These are phyloP conservation scores for Sicyos baderoa DNA, from an alignment of 306 rosid species.

Conservation along the genomic window DNA sequence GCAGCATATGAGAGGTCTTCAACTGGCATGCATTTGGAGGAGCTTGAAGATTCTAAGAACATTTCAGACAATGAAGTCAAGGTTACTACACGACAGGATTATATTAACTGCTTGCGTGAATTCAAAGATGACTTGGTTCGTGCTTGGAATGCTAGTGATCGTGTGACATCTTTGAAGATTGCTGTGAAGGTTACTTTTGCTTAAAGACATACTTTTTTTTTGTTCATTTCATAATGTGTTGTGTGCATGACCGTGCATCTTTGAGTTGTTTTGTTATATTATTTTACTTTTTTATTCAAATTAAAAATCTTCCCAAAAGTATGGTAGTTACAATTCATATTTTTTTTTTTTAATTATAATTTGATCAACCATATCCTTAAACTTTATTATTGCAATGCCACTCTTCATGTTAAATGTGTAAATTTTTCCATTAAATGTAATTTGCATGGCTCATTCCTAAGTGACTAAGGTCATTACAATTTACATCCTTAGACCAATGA, in stretches of 20 bases:
- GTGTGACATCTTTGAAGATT: constrained; percentile 65
- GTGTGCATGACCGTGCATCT: background rate
- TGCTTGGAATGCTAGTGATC: constrained; percentile 75
- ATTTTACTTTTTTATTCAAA: background rate
- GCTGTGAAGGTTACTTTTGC: constrained; percentile 58
- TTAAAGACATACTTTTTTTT: background rate
- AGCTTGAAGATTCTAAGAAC: constrained; percentile 63
- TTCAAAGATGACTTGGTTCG: constrained; percentile 75
- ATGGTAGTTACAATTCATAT: background rate
- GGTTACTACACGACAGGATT: constrained; percentile 63
- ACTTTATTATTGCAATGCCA: background rate
- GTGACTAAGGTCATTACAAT: background rate
- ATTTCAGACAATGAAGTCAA: constrained; percentile 55
- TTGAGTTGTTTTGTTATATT: background rate
- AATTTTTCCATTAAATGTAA: background rate
- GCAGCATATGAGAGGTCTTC: constrained; percentile 67
- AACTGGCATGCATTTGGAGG: constrained; percentile 67
- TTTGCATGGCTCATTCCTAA: background rate
- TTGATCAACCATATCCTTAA: background rate
- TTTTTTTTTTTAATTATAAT: background rate
- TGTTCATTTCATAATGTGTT: background rate
- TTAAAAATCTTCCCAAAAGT: background rate
- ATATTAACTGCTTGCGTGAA: constrained; percentile 68
- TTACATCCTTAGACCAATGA: too few relatives aligned
- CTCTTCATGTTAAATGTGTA: background rate